Conservation (phyloP, 192 early-diverging fungal genomes). For the Mortierella alpina region DNA sequence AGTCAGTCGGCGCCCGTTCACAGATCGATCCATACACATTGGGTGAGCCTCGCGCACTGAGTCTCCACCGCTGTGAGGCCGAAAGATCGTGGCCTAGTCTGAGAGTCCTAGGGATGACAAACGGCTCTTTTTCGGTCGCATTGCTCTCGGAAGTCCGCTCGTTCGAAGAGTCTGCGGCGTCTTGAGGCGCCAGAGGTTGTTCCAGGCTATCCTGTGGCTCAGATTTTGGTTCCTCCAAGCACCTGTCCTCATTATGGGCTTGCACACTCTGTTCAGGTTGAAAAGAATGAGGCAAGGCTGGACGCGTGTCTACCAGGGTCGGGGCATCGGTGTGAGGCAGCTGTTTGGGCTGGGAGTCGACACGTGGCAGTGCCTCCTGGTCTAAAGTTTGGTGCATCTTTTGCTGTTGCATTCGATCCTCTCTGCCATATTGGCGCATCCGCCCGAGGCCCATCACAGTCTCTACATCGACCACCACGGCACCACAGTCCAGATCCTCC, state of each 20-base stretch:
- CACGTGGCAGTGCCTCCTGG: not conserved
- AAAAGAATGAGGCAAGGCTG: no score
- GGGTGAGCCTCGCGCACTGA: conserved; percentile 11
- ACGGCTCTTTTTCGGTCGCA: no score
- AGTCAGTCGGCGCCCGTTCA: not conserved
- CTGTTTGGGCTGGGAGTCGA: no score
- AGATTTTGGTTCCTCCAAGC: no score
- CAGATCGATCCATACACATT: conserved; percentile 23
- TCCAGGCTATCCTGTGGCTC: no score
- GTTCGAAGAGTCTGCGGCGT: no score
- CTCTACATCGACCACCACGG: conserved; percentile 13
- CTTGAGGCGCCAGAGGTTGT: no score
- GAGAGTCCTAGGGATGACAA: not conserved
- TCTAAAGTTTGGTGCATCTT: not conserved
- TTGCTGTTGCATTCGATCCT: conserved; percentile 1
- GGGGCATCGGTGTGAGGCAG: not conserved
- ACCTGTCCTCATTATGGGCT: no score
- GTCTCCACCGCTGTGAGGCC: conserved; percentile 14
- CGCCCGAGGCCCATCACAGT: conserved; percentile 12
- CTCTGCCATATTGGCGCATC: conserved; percentile 17
- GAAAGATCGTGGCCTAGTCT: not conserved
- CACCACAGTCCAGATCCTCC: not conserved
- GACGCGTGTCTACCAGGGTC: not conserved
- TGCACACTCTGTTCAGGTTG: no score
- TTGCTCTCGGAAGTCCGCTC: no score